A percentile compares a stretch with the other conserved stretches of the same genome.
Evolutionary conservation across 2,329 filamentous ascomycete species (phyloP).

Genomic region (Helminthosporium solani): DNA sequence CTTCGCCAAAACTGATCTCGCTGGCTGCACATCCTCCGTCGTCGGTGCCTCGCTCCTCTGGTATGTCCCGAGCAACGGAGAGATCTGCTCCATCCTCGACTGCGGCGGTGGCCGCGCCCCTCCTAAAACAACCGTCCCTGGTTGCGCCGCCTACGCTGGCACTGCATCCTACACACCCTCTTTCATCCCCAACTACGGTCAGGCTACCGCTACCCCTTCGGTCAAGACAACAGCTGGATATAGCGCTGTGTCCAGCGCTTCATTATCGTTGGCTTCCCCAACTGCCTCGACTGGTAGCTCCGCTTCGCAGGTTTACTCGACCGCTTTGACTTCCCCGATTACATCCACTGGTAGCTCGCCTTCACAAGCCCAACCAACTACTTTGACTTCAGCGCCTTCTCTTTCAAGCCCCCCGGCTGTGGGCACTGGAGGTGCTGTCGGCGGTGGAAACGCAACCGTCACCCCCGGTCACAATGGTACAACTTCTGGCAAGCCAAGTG

Average conservation of each 20-base stretch:
- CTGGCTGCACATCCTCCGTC: conserved; percentile 47
- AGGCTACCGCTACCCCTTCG: not conserved
- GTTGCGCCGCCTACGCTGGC: conserved; percentile 58
- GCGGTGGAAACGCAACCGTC: too few relatives aligned
- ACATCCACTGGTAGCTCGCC: too few relatives aligned
- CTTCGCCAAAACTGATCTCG: conserved; percentile 42
- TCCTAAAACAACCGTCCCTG: conserved; percentile 63
- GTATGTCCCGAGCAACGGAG: conserved; percentile 64
- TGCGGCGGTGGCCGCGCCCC: conserved; percentile 68
- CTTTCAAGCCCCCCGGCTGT: not conserved
- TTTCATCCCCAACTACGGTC: not conserved
- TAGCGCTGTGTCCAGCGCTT: too few relatives aligned
- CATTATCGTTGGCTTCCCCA: too few relatives aligned
- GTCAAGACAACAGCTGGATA: too few relatives aligned
- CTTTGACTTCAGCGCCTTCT: not conserved
- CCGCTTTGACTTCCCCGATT: too few relatives aligned
- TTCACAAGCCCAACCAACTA: not conserved
- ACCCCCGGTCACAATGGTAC: too few relatives aligned
- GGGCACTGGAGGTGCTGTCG: too few relatives aligned
- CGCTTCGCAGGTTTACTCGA: too few relatives aligned
- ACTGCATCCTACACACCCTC: conserved; percentile 55
- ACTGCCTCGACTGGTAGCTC: too few relatives aligned
- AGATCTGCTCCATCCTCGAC: conserved; percentile 65
- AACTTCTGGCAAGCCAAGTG: too few relatives aligned
- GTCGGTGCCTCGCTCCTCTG: conserved; percentile 54